Evolutionary conservation across 495 filamentous ascomycete species (phyloP), one percentile per base, ranked within the genome.

Genomic region (Tuber aestivum): DNA sequence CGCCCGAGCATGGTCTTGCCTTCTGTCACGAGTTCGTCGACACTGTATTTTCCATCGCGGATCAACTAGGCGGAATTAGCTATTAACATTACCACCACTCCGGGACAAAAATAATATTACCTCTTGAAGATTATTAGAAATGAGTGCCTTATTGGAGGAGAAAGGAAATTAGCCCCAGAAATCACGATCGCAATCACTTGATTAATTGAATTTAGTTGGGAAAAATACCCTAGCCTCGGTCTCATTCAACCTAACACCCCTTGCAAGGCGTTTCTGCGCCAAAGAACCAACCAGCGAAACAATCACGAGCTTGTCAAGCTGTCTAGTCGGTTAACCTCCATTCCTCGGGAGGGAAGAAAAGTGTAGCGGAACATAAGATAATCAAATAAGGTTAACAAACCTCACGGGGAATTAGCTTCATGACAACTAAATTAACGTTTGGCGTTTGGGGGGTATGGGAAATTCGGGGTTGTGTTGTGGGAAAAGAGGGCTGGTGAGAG

Each of bases 231-330:
- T 91, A 72, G 95, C 93, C 86, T 99, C 95, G 37, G 91, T 87
- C 86, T 98, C 93, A 84, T 99, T 99, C 79, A 99, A 85, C 78
- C 89, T 91, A 41, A 97, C 89, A 72, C 95, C 95, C 75, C 95
- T 87, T 69, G 95, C 95, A 56, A 99, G 90, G 73, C 95, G 90
- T 61, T 90, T 87, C 86, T 99, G 95, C 74, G 95, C 95, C 73
- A 97, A 88, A 75, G 92, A 88, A 72, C 96, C 95, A 70, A 96
- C 85, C 82, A 97, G 94, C 41, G 94, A 94, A 83, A 96, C 94
- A 83, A 96, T 95, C 81, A 90, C 88, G 85, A 99, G 93, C 89
- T 99, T 99, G 87, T 99, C 95, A 79, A 98, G 86, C 96, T 98
- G 38, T 40, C 2, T 7, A 21, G 21, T 40, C 8, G 69, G 18